phyloP scores from a whole-genome alignment of 371 early-diverging fungal genomes.

The Circinella minor region DNA sequence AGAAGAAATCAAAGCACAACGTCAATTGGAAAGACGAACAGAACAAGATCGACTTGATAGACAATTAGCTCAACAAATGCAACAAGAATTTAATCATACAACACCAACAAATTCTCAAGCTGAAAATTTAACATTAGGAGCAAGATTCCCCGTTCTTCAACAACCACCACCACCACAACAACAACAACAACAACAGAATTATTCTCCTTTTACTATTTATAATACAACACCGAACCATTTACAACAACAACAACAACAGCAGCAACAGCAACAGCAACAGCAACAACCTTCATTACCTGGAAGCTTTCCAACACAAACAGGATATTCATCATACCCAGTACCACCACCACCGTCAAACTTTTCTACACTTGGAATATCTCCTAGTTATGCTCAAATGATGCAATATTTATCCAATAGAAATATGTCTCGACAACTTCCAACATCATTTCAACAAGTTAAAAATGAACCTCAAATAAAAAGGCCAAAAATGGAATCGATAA shows the following conservation, averaged over 20 bases:
- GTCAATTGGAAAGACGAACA: conserved; percentile 17
- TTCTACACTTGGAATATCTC: no score
- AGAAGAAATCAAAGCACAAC: conserved; percentile 28
- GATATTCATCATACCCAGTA: no score
- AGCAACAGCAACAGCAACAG: no score
- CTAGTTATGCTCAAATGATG: no score
- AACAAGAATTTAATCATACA: conserved; percentile 19
- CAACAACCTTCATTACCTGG: no score
- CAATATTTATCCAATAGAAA: no score
- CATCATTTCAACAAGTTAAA: not conserved
- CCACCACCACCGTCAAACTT: no score
- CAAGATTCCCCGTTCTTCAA: not conserved
- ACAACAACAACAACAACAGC: no score
- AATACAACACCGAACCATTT: no score
- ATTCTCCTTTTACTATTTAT: no score
- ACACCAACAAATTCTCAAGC: not conserved
- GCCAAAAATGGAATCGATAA: not conserved
- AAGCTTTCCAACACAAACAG: no score
- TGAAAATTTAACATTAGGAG: no score
- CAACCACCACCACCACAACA: not conserved
- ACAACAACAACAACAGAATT: not conserved
- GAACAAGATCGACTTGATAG: conserved; percentile 20
- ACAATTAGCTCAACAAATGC: conserved; percentile 20
- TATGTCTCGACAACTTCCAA: not conserved
- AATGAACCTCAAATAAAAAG: not conserved